phyloP scores from a whole-genome alignment of 192 early-diverging fungal genomes.

The Mortierella antarctica region DNA sequence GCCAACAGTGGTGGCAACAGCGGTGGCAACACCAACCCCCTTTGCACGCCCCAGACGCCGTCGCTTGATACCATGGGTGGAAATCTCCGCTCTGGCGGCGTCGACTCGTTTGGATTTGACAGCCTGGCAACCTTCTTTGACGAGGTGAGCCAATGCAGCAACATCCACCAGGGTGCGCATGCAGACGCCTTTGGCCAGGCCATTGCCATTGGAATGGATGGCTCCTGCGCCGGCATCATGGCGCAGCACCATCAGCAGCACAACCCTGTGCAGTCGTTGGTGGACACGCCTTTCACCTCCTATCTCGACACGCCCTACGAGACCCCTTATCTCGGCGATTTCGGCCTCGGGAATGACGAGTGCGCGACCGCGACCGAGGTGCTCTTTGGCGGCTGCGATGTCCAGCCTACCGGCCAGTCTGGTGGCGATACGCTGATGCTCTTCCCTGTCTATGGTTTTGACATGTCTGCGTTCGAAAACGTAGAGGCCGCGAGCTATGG shows the following conservation, averaged over 20 bases:
- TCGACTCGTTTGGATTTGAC: constrained; percentile 20
- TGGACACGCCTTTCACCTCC: constrained; percentile 21
- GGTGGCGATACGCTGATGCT: constrained; percentile 8
- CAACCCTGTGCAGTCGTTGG: neutral
- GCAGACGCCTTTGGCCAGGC: constrained; percentile 7
- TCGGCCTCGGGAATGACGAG: constrained; percentile 1
- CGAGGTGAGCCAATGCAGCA: neutral
- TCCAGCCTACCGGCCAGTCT: neutral
- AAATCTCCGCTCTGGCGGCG: neutral
- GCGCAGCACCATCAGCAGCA: neutral
- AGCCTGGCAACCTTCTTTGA: constrained; percentile 19
- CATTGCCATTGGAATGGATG: neutral
- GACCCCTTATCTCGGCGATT: constrained; percentile 27
- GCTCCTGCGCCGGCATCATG: constrained; percentile 1
- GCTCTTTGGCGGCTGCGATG: neutral
- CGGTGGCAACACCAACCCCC: constrained; percentile 10
- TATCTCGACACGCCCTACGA: constrained; percentile 38
- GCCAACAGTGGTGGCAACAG: constrained; percentile 7
- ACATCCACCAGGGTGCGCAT: neutral
- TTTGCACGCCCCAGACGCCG: constrained; percentile 16
- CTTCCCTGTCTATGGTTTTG: constrained; percentile 20
- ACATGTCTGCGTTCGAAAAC: neutral
- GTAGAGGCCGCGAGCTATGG: neutral
- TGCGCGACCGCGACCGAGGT: constrained; percentile 2
- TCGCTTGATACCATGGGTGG: constrained; percentile 8